phyloP scores from a whole-genome alignment of 768 basidiomycete species.

The Cantharellus anzutake region DNA sequence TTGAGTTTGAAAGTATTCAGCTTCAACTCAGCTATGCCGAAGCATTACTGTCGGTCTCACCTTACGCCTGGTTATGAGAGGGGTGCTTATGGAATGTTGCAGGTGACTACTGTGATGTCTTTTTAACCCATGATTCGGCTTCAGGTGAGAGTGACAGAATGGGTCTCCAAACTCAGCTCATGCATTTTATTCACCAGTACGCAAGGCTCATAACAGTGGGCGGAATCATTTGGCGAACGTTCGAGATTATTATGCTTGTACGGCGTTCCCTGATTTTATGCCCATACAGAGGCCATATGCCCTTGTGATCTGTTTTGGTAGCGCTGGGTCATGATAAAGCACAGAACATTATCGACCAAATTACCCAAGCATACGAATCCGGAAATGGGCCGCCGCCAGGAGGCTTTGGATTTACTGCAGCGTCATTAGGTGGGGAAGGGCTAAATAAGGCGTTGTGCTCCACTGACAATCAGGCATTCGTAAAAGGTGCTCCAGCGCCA shows the following conservation, averaged over 20 bases:
- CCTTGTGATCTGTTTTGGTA: slow-evolving; percentile 9
- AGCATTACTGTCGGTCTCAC: slow-evolving; percentile 53
- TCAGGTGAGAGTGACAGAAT: slow-evolving; percentile 38
- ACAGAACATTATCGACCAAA: slow-evolving; percentile 95
- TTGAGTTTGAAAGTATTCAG: background rate
- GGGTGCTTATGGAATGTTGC: background rate
- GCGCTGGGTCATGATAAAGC: slow-evolving; percentile 73
- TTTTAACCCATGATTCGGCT: slow-evolving; percentile 83
- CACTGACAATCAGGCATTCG: slow-evolving; percentile 17
- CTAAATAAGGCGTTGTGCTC: slow-evolving; percentile 17
- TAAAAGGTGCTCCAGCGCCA: slow-evolving; percentile 21
- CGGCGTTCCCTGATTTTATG: slow-evolving; percentile 12
- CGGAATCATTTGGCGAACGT: slow-evolving; percentile 95
- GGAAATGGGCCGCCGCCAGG: slow-evolving; percentile 74
- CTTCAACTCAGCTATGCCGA: slow-evolving; percentile 24
- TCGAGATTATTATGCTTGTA: slow-evolving; percentile 91
- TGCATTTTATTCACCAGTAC: slow-evolving; percentile 31
- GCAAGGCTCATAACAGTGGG: slow-evolving; percentile 96
- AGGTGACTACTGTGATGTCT: slow-evolving; percentile 76
- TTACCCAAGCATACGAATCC: slow-evolving; percentile 81
- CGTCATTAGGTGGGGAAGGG: slow-evolving; percentile 38
- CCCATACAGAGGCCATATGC: background rate
- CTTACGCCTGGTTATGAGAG: background rate
- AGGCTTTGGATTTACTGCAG: slow-evolving; percentile 72
- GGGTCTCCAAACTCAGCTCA: slow-evolving; percentile 9